Conservation (phyloP, 2,329 filamentous ascomycete species). For the Kalmusia sp. region DNA sequence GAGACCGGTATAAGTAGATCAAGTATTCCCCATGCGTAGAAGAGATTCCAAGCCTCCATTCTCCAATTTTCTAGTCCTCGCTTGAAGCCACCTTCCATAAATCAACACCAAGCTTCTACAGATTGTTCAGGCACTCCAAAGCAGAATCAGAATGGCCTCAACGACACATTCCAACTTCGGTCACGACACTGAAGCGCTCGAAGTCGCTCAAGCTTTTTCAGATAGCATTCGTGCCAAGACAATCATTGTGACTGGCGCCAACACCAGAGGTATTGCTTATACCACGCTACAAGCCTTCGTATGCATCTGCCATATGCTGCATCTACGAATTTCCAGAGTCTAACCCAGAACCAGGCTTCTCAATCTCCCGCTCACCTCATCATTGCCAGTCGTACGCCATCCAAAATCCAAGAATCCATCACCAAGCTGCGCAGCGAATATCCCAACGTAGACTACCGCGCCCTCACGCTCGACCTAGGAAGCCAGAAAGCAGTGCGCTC, state of each 20-base stretch:
- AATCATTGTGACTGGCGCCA: conserved; percentile 7
- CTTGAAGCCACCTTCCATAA: too few relatives aligned
- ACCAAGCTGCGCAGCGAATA: conserved; percentile 3
- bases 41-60: too few relatives aligned
- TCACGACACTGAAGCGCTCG: conserved; percentile 4
- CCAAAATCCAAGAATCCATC: conserved; percentile 41
- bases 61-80: too few relatives aligned
- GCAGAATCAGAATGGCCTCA: conserved; percentile 5
- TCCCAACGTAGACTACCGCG: conserved; percentile 32
- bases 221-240: conserved; percentile 1
- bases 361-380: conserved; percentile 23
- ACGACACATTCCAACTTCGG: conserved; percentile 5
- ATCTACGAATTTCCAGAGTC: too few relatives aligned
- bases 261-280: conserved; percentile 2
- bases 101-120: too few relatives aligned
- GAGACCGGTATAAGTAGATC: too few relatives aligned
- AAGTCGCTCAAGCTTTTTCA: conserved; percentile 10
- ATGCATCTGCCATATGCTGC: too few relatives aligned
- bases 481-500: conserved; percentile 33
- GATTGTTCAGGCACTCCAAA: too few relatives aligned
- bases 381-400: conserved; percentile 45
- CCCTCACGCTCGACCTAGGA: conserved; percentile 37
- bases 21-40: too few relatives aligned
- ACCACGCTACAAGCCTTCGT: conserved; percentile 9
- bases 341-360: conserved; percentile 14